Percentiles rank a stretch among this genome's conserved stretches.
phyloP scores from a whole-genome alignment of 2,329 filamentous ascomycete genomes.

The Colletotrichum echinochloae region DNA sequence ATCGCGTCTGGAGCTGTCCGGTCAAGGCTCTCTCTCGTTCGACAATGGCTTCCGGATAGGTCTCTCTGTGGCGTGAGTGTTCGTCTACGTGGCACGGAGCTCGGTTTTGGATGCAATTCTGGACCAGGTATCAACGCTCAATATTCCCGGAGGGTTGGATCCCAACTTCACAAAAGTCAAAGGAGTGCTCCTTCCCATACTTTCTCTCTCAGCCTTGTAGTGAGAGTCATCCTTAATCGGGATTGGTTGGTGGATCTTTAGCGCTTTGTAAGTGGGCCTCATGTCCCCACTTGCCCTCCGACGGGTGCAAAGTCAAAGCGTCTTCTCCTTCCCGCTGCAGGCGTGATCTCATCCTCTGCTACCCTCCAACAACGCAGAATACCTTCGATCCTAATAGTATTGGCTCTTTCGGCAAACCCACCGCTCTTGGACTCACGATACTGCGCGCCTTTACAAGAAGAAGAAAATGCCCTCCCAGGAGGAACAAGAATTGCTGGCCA shows the following conservation, averaged over 20 bases:
- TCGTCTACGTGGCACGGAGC: not conserved
- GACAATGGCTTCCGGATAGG: not conserved
- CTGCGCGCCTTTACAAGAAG: not conserved
- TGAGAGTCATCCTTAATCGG: not conserved
- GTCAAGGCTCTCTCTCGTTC: not conserved
- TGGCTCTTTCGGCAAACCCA: not conserved
- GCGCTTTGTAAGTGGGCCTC: not conserved
- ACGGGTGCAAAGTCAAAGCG: slow-evolving; percentile 27
- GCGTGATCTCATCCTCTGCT: slow-evolving; percentile 18
- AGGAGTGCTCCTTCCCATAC: slow-evolving; percentile 18
- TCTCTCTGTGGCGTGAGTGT: no score
- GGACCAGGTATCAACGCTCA: not conserved
- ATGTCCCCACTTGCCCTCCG: slow-evolving; percentile 1
- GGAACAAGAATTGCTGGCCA: slow-evolving; percentile 65
- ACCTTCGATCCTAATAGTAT: slow-evolving; percentile 5
- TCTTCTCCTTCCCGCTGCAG: slow-evolving; percentile 11
- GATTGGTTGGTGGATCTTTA: slow-evolving; percentile 28
- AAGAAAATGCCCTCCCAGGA: slow-evolving; percentile 52
- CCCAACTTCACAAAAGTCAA: slow-evolving; percentile 1
- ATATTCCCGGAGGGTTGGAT: not conserved
- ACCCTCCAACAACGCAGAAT: not conserved
- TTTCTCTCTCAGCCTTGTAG: slow-evolving; percentile 38
- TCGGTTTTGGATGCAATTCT: not conserved
- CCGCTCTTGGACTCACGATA: not conserved
- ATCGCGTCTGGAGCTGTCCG: not conserved